phyloP scores from a whole-genome alignment of 116 monocot genomes.

The Trichopus zeylanicus region DNA sequence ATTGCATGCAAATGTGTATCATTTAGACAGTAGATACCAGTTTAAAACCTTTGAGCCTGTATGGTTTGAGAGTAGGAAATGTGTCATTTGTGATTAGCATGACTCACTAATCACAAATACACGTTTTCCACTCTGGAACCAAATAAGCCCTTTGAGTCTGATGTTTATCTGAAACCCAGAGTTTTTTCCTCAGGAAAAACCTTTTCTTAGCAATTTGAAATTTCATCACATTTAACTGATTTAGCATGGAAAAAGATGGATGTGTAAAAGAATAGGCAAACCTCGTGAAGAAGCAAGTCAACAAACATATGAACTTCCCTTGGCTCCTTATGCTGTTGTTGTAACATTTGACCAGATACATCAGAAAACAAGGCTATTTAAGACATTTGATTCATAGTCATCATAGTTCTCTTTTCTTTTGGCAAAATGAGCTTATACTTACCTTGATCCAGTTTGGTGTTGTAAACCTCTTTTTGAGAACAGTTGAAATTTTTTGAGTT shows the following conservation, averaged over 20 bases:
- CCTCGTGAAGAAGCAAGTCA: conserved; percentile 93
- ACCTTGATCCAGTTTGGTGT: conserved; percentile 98
- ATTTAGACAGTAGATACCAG: too few species aligned
- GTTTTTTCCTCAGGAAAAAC: too few species aligned
- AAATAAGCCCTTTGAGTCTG: too few species aligned
- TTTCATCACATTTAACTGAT: neutral
- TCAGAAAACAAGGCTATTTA: neutral
- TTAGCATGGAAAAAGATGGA: neutral
- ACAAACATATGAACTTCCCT: conserved; percentile 99
- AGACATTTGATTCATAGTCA: neutral
- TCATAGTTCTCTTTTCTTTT: neutral
- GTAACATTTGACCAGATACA: neutral
- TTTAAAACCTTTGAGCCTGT: too few species aligned
- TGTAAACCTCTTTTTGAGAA: conserved; percentile 86
- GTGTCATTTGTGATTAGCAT: too few species aligned
- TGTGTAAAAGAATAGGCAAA: conserved; percentile 10
- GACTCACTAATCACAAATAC: too few species aligned
- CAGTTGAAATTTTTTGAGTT: conserved; percentile 68
- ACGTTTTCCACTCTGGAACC: too few species aligned
- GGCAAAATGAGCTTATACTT: too few species aligned
- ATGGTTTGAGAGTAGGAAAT: too few species aligned
- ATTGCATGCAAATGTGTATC: too few species aligned
- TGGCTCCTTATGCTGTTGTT: conserved; percentile 90
- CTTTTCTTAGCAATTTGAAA: neutral
- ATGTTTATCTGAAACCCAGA: too few species aligned